Evolutionary conservation across 2,329 filamentous ascomycete genomes (phyloP).

Genomic region (Fusarium keratoplasticum): DNA sequence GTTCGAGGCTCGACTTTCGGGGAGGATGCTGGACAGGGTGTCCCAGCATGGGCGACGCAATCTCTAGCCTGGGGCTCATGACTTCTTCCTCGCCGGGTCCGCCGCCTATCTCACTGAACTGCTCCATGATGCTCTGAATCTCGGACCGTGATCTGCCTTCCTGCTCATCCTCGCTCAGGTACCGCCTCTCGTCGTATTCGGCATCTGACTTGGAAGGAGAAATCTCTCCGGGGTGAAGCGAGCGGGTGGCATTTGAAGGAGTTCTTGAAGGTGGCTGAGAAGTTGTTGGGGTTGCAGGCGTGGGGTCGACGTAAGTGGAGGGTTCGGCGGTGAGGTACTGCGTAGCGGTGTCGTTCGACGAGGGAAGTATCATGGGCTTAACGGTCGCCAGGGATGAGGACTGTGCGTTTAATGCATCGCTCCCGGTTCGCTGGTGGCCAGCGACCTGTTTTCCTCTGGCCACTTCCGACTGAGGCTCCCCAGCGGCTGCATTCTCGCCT

Average conservation of each 20-base stretch:
- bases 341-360: slow-evolving; percentile 49
- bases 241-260: slow-evolving; percentile 65
- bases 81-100: slow-evolving; percentile 83
- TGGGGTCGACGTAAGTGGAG: slow-evolving; percentile 66
- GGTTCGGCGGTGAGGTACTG: slow-evolving; percentile 63
- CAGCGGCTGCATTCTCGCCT: slow-evolving; percentile 3
- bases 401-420: slow-evolving; percentile 48
- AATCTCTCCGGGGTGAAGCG: slow-evolving; percentile 56
- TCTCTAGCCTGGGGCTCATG: slow-evolving; percentile 89
- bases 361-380: slow-evolving; percentile 57
- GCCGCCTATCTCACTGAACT: slow-evolving; percentile 82
- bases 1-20: slow-evolving; percentile 87
- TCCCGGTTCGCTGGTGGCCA: slow-evolving; percentile 19
- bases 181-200: slow-evolving; percentile 68
- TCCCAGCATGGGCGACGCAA: slow-evolving; percentile 82
- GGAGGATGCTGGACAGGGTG: slow-evolving; percentile 78
- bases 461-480: slow-evolving; percentile 20
- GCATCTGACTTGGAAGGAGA: slow-evolving; percentile 67
- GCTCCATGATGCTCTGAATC: slow-evolving; percentile 97
- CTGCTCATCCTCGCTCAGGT: slow-evolving; percentile 70
- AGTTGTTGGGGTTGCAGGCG: slow-evolving; percentile 65
- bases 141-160: slow-evolving; percentile 82
- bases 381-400: slow-evolving; percentile 62
- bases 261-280: slow-evolving; percentile 70
- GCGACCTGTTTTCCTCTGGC: slow-evolving; percentile 44